Evolutionary conservation across 176 grass and related monocot species (phyloP), one percentile per base, ranked within the genome.

Genomic region (Tillandsia fasciculata): DNA sequence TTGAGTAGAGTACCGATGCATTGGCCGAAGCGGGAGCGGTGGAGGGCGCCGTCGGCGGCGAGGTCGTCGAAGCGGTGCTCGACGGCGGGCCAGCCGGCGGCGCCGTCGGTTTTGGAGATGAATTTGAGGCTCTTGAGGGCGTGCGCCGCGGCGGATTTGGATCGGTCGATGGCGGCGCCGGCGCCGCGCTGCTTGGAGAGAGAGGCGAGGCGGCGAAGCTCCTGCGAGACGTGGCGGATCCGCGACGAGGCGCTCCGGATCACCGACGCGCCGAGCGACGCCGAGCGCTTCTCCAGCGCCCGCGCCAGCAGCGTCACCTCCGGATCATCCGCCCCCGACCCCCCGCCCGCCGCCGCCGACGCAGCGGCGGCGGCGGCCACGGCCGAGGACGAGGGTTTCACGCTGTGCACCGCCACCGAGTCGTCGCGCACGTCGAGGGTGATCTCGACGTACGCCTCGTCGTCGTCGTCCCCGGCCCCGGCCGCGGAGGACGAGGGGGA

Each of bases 91-190:
- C 94, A 91, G 0, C 82, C 82, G 1, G 75, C 13, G 42, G 29
- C 26, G 8, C 94, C 89, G 24, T 99, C 84, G 47, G 89, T 42
- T 24, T 71, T 71, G 80, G 77, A 79, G 77, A 99, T 99, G 85
- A 99, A 99, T 79, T 90, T 93, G 71, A 99, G 84, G 27, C 94
- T 86, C 86, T 96, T 99, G 72, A 99, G 94, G 13, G 94, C 94
- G 80, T 87, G 89, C 15, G 86, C 87, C 0, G 94, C 84, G 0
- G 74, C 94, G 2, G 94, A 90, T 79, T 90, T 99, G 63, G 76
- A 83, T 9, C 84, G 79, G 76, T 99, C 89, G 66, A 92, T 2
- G 26, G 77, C 53, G 26, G 77, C 50, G 20, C 17, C 78, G 7
- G 9, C 27, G 6, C 11, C 71, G 14, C 77, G 69, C 47, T 78